Evolutionary conservation across 2,329 filamentous ascomycete species (phyloP), one percentile per base, ranked within the genome.

Genomic region (Alternaria sp.): DNA sequence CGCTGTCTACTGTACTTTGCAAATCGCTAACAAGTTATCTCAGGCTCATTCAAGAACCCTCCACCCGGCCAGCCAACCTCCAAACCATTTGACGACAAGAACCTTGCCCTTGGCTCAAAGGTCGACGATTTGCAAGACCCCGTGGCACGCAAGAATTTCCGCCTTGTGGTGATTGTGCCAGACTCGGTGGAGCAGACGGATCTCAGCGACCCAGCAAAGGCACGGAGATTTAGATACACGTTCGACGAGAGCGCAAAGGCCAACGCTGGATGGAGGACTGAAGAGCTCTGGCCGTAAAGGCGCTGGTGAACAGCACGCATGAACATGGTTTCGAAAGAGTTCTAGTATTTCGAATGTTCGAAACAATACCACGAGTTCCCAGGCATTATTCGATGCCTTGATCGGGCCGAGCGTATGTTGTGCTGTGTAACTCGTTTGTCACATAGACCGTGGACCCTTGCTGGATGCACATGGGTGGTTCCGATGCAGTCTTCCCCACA

Each of bases 111-210:
- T 3, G 87, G 86, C 11, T 88, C 91, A 77, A 89, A 88, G 78
- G 89, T 96, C 15, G 85, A 88, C 17, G 88, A 91, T 71, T 79
- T 96, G 6, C 80, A 92, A 47, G 93, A 98, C 71, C 78, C 82
- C 32, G 80, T 90, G 59, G 92, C 93, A 44, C 85, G 93, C 69
- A 82, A 82, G 67, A 92, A 96, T 77, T 97, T 97, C 76, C 85
- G 95, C 57, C 92, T 97, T 0, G 92, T 97, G 4, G 89, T 96
- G 75, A 96, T 99, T 77, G 88, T 90, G 52, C 90, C 97, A 0
- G 87, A 91, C 9, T 88, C 91, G 77, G 89, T 96, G 19, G 93
- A 97, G 77, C 85, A 86, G 72, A 83, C 91, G 15, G 91, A 96
- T 76, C 79, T 96, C 57, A 89, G 86, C 60, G 87, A 93, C 74